phyloP scores from a whole-genome alignment of 2,329 filamentous ascomycete genomes.

The Cladosporium phlei region DNA sequence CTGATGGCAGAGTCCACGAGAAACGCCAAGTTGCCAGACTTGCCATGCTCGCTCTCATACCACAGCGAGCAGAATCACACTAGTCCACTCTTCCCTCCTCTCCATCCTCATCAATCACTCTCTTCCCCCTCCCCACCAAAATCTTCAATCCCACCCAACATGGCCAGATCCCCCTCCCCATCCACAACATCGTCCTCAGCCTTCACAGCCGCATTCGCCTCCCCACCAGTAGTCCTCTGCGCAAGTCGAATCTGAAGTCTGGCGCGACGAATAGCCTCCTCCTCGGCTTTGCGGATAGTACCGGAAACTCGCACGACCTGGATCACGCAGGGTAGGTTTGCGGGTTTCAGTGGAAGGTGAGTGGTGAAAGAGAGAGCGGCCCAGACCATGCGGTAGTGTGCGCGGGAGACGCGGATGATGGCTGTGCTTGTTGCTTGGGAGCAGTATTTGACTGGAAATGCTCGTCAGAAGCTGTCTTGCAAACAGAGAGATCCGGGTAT shows the following conservation, averaged over 20 bases:
- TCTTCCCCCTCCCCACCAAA: conserved; percentile 45
- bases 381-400: conserved; percentile 85
- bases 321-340: conserved; percentile 66
- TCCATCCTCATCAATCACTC: conserved; percentile 25
- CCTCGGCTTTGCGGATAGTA: conserved; percentile 86
- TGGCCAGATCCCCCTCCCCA: conserved; percentile 39
- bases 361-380: conserved; percentile 78
- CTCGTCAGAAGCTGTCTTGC: too few relatives aligned
- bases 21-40: too few relatives aligned
- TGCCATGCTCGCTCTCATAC: too few relatives aligned
- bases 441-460: conserved; percentile 74
- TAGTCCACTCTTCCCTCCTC: too few relatives aligned
- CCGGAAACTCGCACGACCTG: conserved; percentile 83
- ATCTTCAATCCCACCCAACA: conserved; percentile 43
- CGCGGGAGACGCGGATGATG: conserved; percentile 77
- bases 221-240: conserved; percentile 31
- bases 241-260: conserved; percentile 66
- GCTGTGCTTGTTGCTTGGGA: conserved; percentile 90
- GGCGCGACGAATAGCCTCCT: conserved; percentile 78
- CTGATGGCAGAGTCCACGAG: too few relatives aligned
- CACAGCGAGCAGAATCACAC: too few relatives aligned
- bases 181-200: conserved; percentile 25
- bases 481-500: too few relatives aligned
- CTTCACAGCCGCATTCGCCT: conserved; percentile 27
- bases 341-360: conserved; percentile 54